Percentiles rank a stretch among this genome's conserved stretches.
phyloP scores from a whole-genome alignment of 768 basidiomycete species.

The Suillus plorans region DNA sequence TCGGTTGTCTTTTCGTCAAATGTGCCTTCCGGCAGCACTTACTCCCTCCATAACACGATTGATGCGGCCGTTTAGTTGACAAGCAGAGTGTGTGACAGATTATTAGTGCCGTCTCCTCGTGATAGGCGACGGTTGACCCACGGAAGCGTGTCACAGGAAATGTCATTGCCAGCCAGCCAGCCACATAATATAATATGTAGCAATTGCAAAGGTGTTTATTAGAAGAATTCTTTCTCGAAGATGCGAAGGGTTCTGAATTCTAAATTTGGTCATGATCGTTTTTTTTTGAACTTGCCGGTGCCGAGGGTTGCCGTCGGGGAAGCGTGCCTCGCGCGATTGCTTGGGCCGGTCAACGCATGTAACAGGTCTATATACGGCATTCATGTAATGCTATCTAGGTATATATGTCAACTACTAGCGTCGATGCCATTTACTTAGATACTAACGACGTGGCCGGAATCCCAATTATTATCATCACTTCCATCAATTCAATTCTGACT shows the following conservation, averaged over 20 bases:
- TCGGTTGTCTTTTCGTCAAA: constrained; percentile 9
- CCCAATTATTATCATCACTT: constrained; percentile 10
- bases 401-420: constrained; percentile 12
- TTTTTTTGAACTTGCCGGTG: constrained; percentile 44
- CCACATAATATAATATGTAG: too few relatives aligned
- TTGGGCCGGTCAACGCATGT: constrained; percentile 47
- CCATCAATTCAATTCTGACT: constrained; percentile 28
- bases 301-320: constrained; percentile 35
- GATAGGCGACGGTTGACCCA: not conserved
- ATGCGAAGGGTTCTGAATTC: constrained; percentile 33
- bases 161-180: too few relatives aligned
- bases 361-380: constrained; percentile 39
- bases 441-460: constrained; percentile 35
- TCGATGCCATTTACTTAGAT: constrained; percentile 20
- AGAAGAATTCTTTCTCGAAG: constrained; percentile 12
- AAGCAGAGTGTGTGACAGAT: not conserved
- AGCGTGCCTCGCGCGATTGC: constrained; percentile 30
- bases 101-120: not conserved
- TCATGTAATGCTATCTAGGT: constrained; percentile 25
- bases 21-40: constrained; percentile 6
- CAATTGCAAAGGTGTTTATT: too few relatives aligned
- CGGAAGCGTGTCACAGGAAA: too few relatives aligned
- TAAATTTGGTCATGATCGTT: constrained; percentile 36
- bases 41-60: not conserved
- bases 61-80: constrained; percentile 1